Conservation (phyloP, 2,329 filamentous ascomycete species). For the Fusarium duplospermum region DNA sequence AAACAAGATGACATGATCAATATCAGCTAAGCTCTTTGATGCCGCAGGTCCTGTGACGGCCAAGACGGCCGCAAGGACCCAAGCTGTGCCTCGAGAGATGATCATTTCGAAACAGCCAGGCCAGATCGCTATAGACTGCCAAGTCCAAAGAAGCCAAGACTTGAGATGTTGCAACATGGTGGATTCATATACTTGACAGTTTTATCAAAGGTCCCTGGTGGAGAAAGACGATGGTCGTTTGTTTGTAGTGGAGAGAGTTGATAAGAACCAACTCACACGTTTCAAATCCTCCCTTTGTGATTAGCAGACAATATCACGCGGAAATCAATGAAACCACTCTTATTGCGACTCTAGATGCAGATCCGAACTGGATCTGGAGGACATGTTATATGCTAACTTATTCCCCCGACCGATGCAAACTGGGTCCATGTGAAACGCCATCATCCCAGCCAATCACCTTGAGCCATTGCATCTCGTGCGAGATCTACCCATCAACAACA, state of each 20-base stretch:
- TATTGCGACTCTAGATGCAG: background rate
- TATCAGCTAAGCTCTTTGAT: background rate
- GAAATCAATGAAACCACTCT: background rate
- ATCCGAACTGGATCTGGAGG: conserved; percentile 43
- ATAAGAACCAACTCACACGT: background rate
- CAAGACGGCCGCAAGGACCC: background rate
- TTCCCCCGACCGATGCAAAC: conserved; percentile 58
- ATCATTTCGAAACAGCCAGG: background rate
- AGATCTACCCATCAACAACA: background rate
- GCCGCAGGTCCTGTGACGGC: background rate
- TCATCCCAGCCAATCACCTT: conserved; percentile 44
- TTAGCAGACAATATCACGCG: background rate
- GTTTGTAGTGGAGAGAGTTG: background rate
- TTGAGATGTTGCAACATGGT: conserved; percentile 69
- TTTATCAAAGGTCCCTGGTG: background rate
- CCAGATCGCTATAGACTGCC: background rate
- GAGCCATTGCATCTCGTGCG: background rate
- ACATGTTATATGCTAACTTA: conserved; percentile 45
- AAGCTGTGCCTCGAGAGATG: background rate
- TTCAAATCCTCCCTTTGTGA: background rate
- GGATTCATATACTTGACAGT: conserved; percentile 47
- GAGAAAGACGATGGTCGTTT: background rate
- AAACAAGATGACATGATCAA: background rate
- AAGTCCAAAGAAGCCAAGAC: conserved; percentile 36
- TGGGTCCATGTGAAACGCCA: conserved; percentile 51